Percentiles rank a stretch among this genome's conserved stretches.
phyloP scores from a whole-genome alignment of 2,329 filamentous ascomycete species.

The Aspergillus tubingensis region DNA sequence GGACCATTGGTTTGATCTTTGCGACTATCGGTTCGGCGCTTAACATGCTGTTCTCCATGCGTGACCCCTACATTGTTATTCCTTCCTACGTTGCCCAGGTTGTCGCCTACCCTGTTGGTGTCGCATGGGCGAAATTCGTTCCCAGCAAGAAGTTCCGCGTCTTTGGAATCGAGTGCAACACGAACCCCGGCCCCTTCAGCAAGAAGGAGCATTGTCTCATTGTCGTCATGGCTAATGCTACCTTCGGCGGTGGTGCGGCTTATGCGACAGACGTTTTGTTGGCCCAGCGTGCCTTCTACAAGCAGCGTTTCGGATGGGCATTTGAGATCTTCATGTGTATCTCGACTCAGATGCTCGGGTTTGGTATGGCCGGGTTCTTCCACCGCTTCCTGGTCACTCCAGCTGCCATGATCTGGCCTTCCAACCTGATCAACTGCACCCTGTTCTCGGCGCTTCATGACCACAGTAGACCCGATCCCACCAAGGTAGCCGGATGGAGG shows the following conservation, averaged over 20 bases:
- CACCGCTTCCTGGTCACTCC: constrained; percentile 58
- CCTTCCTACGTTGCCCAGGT: constrained; percentile 65
- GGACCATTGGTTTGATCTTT: constrained; percentile 62
- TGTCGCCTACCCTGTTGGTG: constrained; percentile 58
- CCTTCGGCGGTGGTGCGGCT: constrained; percentile 60
- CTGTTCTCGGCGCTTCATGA: constrained; percentile 76
- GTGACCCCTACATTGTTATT: constrained; percentile 61
- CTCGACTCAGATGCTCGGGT: constrained; percentile 69
- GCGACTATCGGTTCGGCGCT: constrained; percentile 64
- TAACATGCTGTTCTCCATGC: constrained; percentile 61
- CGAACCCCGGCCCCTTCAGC: constrained; percentile 50
- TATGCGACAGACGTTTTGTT: constrained; percentile 75
- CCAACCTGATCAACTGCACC: constrained; percentile 65
- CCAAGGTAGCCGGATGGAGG: constrained; percentile 61
- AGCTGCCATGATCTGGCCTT: constrained; percentile 75
- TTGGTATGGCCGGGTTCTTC: constrained; percentile 69
- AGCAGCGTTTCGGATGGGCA: constrained; percentile 65
- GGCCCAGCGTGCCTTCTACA: constrained; percentile 71
- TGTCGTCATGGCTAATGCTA: constrained; percentile 63
- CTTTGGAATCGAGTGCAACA: constrained; percentile 41
- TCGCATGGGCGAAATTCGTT: constrained; percentile 43
- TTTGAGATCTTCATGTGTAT: constrained; percentile 69
- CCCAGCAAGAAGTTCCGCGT: constrained; percentile 38
- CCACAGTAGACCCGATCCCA: constrained; percentile 55
- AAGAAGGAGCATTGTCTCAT: constrained; percentile 51